phyloP scores from a whole-genome alignment of 169 alveolate genomes.

The Amoebophrya sp. region DNA sequence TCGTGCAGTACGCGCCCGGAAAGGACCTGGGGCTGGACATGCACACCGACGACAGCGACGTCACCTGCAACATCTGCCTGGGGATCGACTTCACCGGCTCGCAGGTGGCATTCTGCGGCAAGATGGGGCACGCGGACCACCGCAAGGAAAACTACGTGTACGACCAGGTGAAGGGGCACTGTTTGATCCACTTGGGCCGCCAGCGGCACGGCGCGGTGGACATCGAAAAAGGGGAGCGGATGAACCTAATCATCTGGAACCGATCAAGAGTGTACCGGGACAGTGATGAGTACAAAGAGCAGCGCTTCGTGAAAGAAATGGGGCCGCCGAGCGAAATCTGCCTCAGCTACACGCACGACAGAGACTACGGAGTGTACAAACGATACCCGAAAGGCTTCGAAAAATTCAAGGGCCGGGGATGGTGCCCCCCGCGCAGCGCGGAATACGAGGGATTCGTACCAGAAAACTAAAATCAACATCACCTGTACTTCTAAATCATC shows the following conservation, averaged over 20 bases:
- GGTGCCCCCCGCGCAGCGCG: background rate
- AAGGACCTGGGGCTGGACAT: background rate
- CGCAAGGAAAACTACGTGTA: background rate
- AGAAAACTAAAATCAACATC: no score
- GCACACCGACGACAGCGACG: background rate
- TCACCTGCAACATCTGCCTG: background rate
- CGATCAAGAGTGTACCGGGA: background rate
- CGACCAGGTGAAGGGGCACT: background rate
- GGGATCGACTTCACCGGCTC: background rate
- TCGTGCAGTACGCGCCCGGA: background rate
- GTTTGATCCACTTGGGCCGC: background rate
- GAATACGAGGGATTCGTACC: background rate
- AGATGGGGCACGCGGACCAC: background rate
- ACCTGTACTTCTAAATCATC: no score
- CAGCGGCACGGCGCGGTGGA: conserved; percentile 4
- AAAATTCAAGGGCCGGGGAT: background rate
- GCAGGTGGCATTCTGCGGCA: background rate
- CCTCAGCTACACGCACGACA: background rate
- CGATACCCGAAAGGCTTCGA: background rate
- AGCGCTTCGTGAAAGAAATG: background rate
- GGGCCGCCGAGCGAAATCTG: background rate
- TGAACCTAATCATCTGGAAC: background rate
- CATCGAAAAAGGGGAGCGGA: background rate
- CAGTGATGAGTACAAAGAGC: background rate
- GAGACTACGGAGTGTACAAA: background rate